These are phyloP conservation scores for Chaetomiaceae sp. DNA, from an alignment of 2,329 filamentous ascomycete species.

Conservation along the genomic window DNA sequence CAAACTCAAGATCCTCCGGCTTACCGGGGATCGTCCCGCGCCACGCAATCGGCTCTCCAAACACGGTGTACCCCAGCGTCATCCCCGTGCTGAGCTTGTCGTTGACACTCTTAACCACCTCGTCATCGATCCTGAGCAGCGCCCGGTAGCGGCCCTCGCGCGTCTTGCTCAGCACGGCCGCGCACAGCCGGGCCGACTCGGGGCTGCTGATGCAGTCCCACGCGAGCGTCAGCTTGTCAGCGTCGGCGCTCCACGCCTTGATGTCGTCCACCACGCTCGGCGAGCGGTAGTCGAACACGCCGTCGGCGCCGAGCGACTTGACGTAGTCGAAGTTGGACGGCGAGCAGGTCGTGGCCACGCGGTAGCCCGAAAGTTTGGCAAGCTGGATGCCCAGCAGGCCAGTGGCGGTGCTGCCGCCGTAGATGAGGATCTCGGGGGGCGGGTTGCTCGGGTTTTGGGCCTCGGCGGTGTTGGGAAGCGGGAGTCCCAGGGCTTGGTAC, in stretches of 20 bases:
- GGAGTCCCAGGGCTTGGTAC: constrained; percentile 42
- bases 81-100: constrained; percentile 8
- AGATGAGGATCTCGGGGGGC: constrained; percentile 35
- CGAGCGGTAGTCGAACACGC: constrained; percentile 43
- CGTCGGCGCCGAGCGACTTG: constrained; percentile 41
- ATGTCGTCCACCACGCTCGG: constrained; percentile 20
- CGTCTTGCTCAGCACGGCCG: constrained; percentile 27
- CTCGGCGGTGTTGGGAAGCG: constrained; percentile 40
- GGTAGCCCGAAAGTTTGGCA: constrained; percentile 39
- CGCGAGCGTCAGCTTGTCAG: constrained; percentile 27
- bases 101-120: constrained; percentile 13
- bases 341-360: constrained; percentile 38
- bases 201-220: constrained; percentile 35
- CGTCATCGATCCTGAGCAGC: constrained; percentile 8
- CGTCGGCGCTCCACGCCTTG: constrained; percentile 18
- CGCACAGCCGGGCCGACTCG: constrained; percentile 31
- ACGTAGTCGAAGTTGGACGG: constrained; percentile 38
- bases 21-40: constrained; percentile 25
- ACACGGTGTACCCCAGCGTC: constrained; percentile 39
- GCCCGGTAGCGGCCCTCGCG: constrained; percentile 34
- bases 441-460: constrained; percentile 33
- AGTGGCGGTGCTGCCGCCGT: constrained; percentile 51
- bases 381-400: constrained; percentile 48
- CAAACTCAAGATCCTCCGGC: constrained; percentile 33
- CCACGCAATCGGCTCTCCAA: constrained; percentile 36